Evolutionary conservation across 306 rosid genomes (phyloP), one percentile per base, ranked within the genome.

Genomic region (Cajanus cajan): DNA sequence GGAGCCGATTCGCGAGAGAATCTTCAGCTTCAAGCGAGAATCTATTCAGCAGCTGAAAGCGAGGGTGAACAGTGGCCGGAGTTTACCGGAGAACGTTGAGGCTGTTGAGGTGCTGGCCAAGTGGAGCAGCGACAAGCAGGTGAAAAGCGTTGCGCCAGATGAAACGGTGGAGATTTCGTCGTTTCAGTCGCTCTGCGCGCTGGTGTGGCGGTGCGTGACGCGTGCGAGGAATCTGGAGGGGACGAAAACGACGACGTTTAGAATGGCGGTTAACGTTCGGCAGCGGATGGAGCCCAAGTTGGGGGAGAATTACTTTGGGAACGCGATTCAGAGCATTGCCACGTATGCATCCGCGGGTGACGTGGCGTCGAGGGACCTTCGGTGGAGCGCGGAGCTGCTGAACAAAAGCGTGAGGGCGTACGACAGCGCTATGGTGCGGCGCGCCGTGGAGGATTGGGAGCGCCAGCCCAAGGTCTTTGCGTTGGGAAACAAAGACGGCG

Each of bases 231-330:
- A 89, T 0, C 51, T 94, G 7, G 86, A 93, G 0, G 40, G 76
- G 2, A 19, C 75, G 0, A 86, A 89, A 79, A 84, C 43, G 87
- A 90, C 98, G 7, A 90, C 97, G 73, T 88, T 92, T 25, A 74
- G 97, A 16, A 87, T 88, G 90, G 97, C 97, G 0, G 98, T 90
- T 37, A 94, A 94, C 43, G 69, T 90, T 78, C 89, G 98, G 0
- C 92, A 77, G 47, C 86, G 97, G 63, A 51, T 94, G 36, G 93
- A 87, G 73, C 98, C 98, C 0, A 89, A 87, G 67, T 62, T 92
- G 16, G 82, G 78, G 0, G 73, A 86, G 8, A 58, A n/a, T 74
- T 94, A 94, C 72, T 94, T 94, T 51, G 98, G 97, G 13, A 94
- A 94, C 82, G 98, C 97, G 9, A 92, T 94, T 73, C 97, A 88